A percentile compares a stretch with the other conserved stretches of the same genome.
Evolutionary conservation across 768 basidiomycete genomes (phyloP).

Genomic region (Pleurotus eryngii): DNA sequence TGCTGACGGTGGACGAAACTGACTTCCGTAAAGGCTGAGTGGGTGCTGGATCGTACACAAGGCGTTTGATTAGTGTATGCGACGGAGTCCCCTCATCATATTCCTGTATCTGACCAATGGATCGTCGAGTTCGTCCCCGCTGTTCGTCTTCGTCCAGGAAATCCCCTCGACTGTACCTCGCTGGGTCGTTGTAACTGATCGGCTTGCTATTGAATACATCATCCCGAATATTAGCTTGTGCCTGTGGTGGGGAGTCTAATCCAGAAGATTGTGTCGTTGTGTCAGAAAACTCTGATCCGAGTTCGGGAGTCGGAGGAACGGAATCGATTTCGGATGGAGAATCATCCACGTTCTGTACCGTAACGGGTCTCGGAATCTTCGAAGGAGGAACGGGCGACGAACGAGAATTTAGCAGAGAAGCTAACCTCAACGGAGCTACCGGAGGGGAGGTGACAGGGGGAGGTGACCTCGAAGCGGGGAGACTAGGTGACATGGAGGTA

Average conservation of each 20-base stretch:
- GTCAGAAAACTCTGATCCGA: slow-evolving; percentile 61
- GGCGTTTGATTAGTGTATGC: slow-evolving; percentile 23
- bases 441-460: slow-evolving; percentile 5
- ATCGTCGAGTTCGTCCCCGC: slow-evolving; percentile 28
- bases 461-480: slow-evolving; percentile 15
- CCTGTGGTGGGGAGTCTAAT: slow-evolving; percentile 47
- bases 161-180: slow-evolving; percentile 19
- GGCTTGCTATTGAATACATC: slow-evolving; percentile 21
- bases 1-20: background rate
- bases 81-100: slow-evolving; percentile 25
- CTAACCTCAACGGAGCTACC: background rate
- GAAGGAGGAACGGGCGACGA: background rate
- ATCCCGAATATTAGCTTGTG: slow-evolving; percentile 17
- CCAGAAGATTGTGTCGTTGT: slow-evolving; percentile 49
- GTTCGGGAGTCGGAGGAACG: slow-evolving; percentile 54
- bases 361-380: background rate
- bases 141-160: slow-evolving; percentile 21
- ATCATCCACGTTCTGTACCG: background rate
- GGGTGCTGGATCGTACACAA: background rate
- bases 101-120: slow-evolving; percentile 15
- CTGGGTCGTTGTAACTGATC: background rate
- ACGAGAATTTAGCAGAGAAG: background rate
- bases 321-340: slow-evolving; percentile 1
- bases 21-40: background rate
- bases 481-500: slow-evolving; percentile 22